Evolutionary conservation across 2,329 filamentous ascomycete genomes (phyloP), one percentile per base, ranked within the genome.

Genomic region (Colletotrichum sp.): DNA sequence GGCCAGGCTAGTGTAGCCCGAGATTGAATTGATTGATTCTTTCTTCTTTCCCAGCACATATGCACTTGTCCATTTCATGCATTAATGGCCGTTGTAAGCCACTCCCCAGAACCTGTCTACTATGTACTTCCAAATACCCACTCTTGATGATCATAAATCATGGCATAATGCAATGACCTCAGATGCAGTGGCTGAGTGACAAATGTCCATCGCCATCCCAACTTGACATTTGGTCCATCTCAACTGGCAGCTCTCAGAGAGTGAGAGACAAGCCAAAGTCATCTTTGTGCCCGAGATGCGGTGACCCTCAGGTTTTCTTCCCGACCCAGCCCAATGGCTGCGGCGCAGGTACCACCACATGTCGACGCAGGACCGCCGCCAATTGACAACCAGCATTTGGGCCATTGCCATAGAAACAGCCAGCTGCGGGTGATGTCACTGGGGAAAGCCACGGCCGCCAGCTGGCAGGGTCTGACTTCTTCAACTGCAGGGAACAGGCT

Each of bases 341-440:
- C 68, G 13, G 29, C 70, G 72, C 68, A 25, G 29, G 22, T 34
- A 49, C 32, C 49, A 71, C 36, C 36, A 22, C 55, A 34, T 70
- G 55, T 69, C 55, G 65, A 55, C 6, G 36, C 55, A 52, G 44
- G 44, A 27, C 55, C 55, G n/a, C 6, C 44, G 34, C 16, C 39
- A 25, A 19, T 44, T 6, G 16, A n/a, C 59, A 71, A 61, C 19
- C 25, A 59, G 15, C 8, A 59, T 15, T 9, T 52, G 29, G 11
- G 19, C 19, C 6, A 75, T 75, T 75, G 72, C 72, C 36, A 63
- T 62, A 32, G 69, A 44, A 75, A 75, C 68, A 52, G 22, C 7
- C n/a, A 6, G 9, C 29, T 32, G 11, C 4, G 29, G 52, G 68
- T 75, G 72, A 75, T 75, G 69, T 75, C 72, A 75, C 62, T 32